Percentiles rank a stretch among this genome's conserved stretches.
Evolutionary conservation across 192 early-diverging fungal genomes (phyloP).

Genomic region (Podochytrium sp.): DNA sequence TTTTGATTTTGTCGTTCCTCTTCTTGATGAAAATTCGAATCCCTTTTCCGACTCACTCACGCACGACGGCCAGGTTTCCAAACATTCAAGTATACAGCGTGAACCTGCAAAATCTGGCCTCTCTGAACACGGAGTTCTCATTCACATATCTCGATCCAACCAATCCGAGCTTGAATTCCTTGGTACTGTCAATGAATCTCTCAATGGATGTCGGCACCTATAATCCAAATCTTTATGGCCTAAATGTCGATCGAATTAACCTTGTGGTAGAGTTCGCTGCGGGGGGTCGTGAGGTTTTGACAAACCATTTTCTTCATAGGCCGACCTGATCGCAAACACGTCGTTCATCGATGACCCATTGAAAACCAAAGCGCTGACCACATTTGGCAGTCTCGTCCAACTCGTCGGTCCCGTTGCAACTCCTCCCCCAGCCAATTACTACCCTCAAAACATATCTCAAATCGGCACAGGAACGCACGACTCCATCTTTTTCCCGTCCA

Average conservation of each 20-base stretch:
- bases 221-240: conserved; percentile 24
- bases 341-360: conserved; percentile 1
- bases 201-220: conserved; percentile 26
- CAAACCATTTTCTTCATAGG: conserved; percentile 1
- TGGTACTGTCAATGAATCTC: conserved; percentile 9
- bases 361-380: neutral
- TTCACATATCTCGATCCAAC: neutral
- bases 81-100: conserved; percentile 4
- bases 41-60: no score
- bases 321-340: conserved; percentile 16
- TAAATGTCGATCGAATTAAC: conserved; percentile 21
- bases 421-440: neutral
- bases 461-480: conserved; percentile 27
- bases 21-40: neutral
- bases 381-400: neutral
- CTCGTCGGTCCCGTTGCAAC: neutral
- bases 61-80: neutral
- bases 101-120: conserved; percentile 11
- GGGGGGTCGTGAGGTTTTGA: neutral
- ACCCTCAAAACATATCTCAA: conserved; percentile 1
- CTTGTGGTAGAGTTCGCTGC: neutral
- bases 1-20: neutral
- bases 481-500: conserved; percentile 30
- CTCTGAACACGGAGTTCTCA: neutral
- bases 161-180: neutral